Evolutionary conservation across 768 basidiomycete species (phyloP).

Genomic region (Hygrophorus pudorinus): DNA sequence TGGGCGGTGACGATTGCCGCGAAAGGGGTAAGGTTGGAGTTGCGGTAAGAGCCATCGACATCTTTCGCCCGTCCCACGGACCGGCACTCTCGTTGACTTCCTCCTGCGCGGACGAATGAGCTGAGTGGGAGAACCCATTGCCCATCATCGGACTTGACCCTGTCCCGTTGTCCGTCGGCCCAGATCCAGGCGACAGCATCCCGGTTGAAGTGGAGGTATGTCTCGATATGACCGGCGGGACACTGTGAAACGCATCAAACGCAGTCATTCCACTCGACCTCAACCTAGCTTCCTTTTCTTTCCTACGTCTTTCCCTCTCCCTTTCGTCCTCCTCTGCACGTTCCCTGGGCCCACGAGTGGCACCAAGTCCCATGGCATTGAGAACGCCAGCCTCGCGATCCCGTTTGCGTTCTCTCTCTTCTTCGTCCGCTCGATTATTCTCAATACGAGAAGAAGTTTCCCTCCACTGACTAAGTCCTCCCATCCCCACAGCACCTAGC

Average conservation of each 20-base stretch:
- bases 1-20: constrained; percentile 1
- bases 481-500: constrained; percentile 39
- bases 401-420: constrained; percentile 38
- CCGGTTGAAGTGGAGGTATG: constrained; percentile 21
- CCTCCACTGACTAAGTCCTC: constrained; percentile 26
- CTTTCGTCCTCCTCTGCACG: constrained; percentile 54
- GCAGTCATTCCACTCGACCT: constrained; percentile 36
- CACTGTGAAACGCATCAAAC: constrained; percentile 75
- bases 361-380: constrained; percentile 29
- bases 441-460: constrained; percentile 17
- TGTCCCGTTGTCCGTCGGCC: constrained; percentile 6
- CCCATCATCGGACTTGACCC: constrained; percentile 12
- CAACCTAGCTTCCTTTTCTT: constrained; percentile 42
- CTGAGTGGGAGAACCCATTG: constrained; percentile 9
- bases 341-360: constrained; percentile 47
- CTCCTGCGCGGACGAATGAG: constrained; percentile 7
- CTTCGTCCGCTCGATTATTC: constrained; percentile 16
- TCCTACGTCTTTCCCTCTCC: constrained; percentile 37
- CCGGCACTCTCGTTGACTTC: constrained; percentile 26
- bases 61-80: constrained; percentile 29
- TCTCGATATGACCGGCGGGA: constrained; percentile 33
- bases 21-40: constrained; percentile 1
- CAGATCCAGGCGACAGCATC: constrained; percentile 10
- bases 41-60: not conserved
- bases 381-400: constrained; percentile 25